A percentile compares a stretch with the other conserved stretches of the same genome.
These are phyloP conservation scores for Xerocomus brunneocitrinus DNA, from an alignment of 768 basidiomycete species.

Conservation along the genomic window DNA sequence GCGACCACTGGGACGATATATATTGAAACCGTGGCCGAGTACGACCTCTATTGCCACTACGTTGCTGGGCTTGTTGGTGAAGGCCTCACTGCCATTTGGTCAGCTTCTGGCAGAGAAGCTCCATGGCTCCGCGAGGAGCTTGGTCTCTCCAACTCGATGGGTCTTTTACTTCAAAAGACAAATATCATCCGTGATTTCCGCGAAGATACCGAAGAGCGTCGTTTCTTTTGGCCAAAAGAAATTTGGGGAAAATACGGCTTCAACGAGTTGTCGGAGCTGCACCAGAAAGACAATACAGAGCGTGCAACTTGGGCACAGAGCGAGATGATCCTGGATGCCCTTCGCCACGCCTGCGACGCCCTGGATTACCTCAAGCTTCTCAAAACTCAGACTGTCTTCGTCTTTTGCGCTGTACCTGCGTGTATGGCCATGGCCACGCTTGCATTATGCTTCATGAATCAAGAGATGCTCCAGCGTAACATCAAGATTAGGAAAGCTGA, in stretches of 20 bases:
- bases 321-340: conserved; percentile 84
- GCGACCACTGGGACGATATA: conserved; percentile 65
- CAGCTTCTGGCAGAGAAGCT: conserved; percentile 79
- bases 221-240: conserved; percentile 93
- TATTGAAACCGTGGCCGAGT: conserved; percentile 75
- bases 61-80: conserved; percentile 98
- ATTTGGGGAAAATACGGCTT: conserved; percentile 85
- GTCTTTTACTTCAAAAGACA: conserved; percentile 94
- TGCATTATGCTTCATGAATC: conserved; percentile 90
- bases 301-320: conserved; percentile 79
- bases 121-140: conserved; percentile 73
- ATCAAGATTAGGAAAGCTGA: conserved; percentile 94
- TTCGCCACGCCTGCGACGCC: conserved; percentile 78
- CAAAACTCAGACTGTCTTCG: conserved; percentile 90
- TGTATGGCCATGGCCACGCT: conserved; percentile 96
- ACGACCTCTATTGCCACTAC: conserved; percentile 97
- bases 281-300: conserved; percentile 48
- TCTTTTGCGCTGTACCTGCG: conserved; percentile 92
- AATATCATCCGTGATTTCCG: conserved; percentile 96
- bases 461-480: conserved; percentile 75
- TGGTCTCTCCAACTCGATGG: conserved; percentile 90
- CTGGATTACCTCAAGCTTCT: conserved; percentile 87
- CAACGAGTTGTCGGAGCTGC: conserved; percentile 65
- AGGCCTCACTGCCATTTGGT: conserved; percentile 84
- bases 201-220: conserved; percentile 80